These are phyloP conservation scores for Podospora pseudocomata DNA, from an alignment of 495 filamentous ascomycete genomes.

Conservation along the genomic window DNA sequence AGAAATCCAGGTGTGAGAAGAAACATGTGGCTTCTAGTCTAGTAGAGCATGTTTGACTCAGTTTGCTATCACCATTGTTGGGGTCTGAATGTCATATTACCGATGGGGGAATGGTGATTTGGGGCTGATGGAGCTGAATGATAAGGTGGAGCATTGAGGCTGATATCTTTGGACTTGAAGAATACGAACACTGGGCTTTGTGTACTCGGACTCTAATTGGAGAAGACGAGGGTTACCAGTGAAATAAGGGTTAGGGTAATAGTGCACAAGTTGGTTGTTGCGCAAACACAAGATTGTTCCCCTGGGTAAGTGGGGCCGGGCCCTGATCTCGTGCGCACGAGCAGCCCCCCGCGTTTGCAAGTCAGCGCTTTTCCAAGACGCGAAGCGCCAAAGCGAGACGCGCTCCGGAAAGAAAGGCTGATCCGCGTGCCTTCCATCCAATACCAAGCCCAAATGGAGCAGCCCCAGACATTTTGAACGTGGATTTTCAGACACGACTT, in stretches of 20 bases:
- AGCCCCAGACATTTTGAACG: background rate
- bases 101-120: background rate
- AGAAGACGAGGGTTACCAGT: background rate
- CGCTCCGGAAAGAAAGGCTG: background rate
- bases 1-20: background rate
- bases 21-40: background rate
- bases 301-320: background rate
- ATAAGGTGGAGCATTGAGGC: background rate
- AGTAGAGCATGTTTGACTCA: background rate
- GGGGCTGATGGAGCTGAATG: background rate
- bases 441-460: background rate
- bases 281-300: background rate
- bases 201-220: background rate
- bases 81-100: no score
- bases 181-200: background rate
- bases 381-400: background rate
- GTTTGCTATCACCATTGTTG: background rate
- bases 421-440: background rate
- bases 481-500: conserved; percentile 4
- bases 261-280: background rate
- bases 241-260: background rate
- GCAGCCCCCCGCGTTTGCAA: background rate
- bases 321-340: background rate
- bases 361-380: background rate
- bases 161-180: background rate